A percentile compares a stretch with the other conserved stretches of the same genome.
Evolutionary conservation across 768 basidiomycete genomes (phyloP).

Genomic region (Rubroboletus satanas): DNA sequence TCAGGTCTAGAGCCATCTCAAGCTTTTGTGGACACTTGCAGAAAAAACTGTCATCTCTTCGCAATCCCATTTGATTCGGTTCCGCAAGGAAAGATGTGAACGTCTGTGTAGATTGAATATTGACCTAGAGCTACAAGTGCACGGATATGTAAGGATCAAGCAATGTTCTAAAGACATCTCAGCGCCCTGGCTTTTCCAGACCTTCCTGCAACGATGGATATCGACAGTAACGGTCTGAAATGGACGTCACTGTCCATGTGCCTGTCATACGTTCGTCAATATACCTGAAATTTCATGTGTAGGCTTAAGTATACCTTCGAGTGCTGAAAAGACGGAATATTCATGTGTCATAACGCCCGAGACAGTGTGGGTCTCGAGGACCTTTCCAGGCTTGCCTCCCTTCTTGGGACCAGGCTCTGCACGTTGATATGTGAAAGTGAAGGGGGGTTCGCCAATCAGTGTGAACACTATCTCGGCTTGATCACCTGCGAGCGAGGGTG

Average conservation of each 20-base stretch:
- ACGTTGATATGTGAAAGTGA: conserved; percentile 93
- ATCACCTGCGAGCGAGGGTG: conserved; percentile 50
- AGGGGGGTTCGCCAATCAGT: conserved; percentile 88
- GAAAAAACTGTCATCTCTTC: neutral
- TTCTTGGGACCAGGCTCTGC: conserved; percentile 67
- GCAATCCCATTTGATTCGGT: conserved; percentile 2
- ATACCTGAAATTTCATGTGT: neutral
- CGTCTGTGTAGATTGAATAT: conserved; percentile 2
- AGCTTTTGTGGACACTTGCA: neutral
- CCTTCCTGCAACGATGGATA: conserved; percentile 71
- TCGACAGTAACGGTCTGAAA: conserved; percentile 85
- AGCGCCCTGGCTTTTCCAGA: conserved; percentile 34
- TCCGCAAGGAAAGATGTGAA: neutral
- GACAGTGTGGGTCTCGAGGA: conserved; percentile 90
- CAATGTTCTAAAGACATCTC: conserved; percentile 8
- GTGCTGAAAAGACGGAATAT: conserved; percentile 89
- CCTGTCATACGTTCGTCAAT: conserved; percentile 41
- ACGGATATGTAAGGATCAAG: conserved; percentile 16
- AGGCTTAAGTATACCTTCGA: conserved; percentile 65
- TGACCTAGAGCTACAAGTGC: conserved; percentile 27
- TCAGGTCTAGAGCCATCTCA: conserved; percentile 48
- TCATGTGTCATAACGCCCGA: conserved; percentile 68
- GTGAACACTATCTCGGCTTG: conserved; percentile 93
- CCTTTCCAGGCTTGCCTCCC: conserved; percentile 65
- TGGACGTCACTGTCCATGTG: conserved; percentile 90